phyloP scores from a whole-genome alignment of 345 rosid species.

The Populus pruinosa region DNA sequence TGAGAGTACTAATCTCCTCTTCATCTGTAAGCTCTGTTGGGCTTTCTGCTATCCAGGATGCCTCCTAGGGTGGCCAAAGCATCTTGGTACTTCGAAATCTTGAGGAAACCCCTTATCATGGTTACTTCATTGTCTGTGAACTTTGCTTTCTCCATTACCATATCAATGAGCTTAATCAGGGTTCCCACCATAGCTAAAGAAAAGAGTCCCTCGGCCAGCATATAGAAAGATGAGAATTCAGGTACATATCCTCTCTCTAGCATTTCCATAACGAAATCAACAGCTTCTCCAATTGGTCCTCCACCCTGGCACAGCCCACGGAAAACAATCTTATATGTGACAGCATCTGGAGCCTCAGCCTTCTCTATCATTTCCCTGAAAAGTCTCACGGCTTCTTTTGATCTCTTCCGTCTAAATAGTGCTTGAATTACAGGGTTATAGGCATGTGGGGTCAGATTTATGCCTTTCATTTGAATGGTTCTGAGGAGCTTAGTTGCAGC shows the following conservation, averaged over 20 bases:
- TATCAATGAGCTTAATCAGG: slow-evolving; percentile 49
- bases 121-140: slow-evolving; percentile 52
- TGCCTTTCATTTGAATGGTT: slow-evolving; percentile 76
- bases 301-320: slow-evolving; percentile 48
- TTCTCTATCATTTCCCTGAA: slow-evolving; percentile 77
- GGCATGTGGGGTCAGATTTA: slow-evolving; percentile 64
- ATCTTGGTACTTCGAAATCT: slow-evolving; percentile 65
- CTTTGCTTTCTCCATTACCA: slow-evolving; percentile 68
- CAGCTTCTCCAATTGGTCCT: slow-evolving; percentile 73
- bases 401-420: slow-evolving; percentile 56
- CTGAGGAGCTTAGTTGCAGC: slow-evolving; percentile 68
- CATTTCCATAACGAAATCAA: slow-evolving; percentile 63
- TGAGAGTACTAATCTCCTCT: slow-evolving; percentile 13
- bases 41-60: slow-evolving; percentile 42
- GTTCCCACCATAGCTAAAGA: slow-evolving; percentile 68
- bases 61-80: slow-evolving; percentile 65
- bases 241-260: slow-evolving; percentile 60
- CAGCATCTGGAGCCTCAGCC: slow-evolving; percentile 54
- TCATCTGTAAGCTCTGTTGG: slow-evolving; percentile 38
- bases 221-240: slow-evolving; percentile 64
- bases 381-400: slow-evolving; percentile 65
- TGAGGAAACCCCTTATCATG: slow-evolving; percentile 68
- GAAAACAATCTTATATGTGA: slow-evolving; percentile 63
- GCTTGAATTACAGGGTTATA: slow-evolving; percentile 86
- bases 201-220: slow-evolving; percentile 85